Evolutionary conservation across 2,329 filamentous ascomycete genomes (phyloP).

Genomic region (Lizonia empirigonia): DNA sequence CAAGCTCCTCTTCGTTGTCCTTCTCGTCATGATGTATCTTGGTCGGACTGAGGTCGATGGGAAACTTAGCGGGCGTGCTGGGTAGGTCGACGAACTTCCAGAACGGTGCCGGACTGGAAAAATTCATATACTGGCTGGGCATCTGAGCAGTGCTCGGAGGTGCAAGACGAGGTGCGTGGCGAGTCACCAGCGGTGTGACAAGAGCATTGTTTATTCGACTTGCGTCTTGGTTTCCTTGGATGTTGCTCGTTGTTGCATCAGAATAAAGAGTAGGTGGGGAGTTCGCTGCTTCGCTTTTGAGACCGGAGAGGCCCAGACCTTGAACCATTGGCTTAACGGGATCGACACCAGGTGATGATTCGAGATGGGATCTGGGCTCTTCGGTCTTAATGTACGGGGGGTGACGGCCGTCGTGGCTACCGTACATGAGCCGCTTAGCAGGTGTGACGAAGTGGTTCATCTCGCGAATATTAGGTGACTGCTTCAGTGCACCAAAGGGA

Average conservation of each 20-base stretch:
- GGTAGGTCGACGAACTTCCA: slow-evolving; percentile 84
- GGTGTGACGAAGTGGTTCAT: slow-evolving; percentile 42
- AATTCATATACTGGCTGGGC: slow-evolving; percentile 84
- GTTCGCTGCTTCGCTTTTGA: slow-evolving; percentile 43
- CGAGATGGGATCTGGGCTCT: slow-evolving; percentile 28
- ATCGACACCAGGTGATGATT: slow-evolving; percentile 41
- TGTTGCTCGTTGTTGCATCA: slow-evolving; percentile 40
- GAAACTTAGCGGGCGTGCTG: slow-evolving; percentile 67
- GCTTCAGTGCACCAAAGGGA: slow-evolving; percentile 39
- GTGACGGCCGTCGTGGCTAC: slow-evolving; percentile 28
- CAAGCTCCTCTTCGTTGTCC: slow-evolving; percentile 38
- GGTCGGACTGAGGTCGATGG: slow-evolving; percentile 44
- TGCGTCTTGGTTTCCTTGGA: slow-evolving; percentile 34
- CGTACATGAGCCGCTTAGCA: slow-evolving; percentile 43
- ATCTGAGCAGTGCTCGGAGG: slow-evolving; percentile 81
- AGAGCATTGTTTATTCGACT: slow-evolving; percentile 41
- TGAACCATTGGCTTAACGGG: slow-evolving; percentile 34
- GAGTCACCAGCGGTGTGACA: slow-evolving; percentile 73
- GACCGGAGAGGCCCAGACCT: slow-evolving; percentile 32
- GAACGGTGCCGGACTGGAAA: slow-evolving; percentile 82
- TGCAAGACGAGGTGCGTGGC: slow-evolving; percentile 74
- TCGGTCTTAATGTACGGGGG: slow-evolving; percentile 34
- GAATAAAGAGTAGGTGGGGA: slow-evolving; percentile 47
- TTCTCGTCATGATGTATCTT: slow-evolving; percentile 44
- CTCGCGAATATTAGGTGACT: slow-evolving; percentile 38